A percentile compares a stretch with the other conserved stretches of the same genome.
These are phyloP conservation scores for Lasiodiplodia sp. DNA, from an alignment of 2,329 filamentous ascomycete genomes.

Conservation along the genomic window DNA sequence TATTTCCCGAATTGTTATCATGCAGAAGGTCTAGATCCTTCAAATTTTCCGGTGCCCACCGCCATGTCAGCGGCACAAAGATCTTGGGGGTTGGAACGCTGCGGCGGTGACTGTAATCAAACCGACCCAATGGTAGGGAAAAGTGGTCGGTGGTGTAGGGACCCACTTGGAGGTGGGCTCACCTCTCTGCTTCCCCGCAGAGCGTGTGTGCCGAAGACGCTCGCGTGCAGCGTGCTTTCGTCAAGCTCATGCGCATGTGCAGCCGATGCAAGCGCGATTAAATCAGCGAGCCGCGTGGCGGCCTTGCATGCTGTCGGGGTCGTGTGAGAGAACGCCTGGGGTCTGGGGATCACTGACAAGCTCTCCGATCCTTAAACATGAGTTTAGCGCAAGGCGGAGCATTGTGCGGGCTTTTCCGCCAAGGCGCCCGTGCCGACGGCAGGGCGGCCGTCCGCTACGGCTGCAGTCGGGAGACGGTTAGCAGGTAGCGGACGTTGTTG, in stretches of 20 bases:
- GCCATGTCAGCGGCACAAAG: constrained; percentile 5
- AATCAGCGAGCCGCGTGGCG: neutral
- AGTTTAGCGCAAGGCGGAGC: constrained; percentile 7
- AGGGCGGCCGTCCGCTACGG: neutral
- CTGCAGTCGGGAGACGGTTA: neutral
- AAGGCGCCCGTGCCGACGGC: neutral
- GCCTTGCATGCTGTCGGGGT: neutral
- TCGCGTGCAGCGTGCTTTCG: constrained; percentile 6
- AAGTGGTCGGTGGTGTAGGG: neutral
- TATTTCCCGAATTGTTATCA: constrained; percentile 21
- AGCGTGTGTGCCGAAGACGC: neutral
- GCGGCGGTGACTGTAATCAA: constrained; percentile 17
- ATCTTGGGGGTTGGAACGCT: neutral
- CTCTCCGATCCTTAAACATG: neutral
- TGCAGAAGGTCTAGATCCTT: constrained; percentile 16
- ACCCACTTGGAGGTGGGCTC: neutral
- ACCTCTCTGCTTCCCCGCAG: constrained; percentile 10
- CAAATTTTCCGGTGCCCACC: neutral
- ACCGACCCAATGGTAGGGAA: constrained; percentile 9
- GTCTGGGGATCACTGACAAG: neutral
- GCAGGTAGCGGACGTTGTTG: neutral
- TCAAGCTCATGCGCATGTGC: neutral
- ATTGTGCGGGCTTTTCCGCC: constrained; percentile 11
- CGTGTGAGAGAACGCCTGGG: neutral
- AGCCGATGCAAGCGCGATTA: constrained; percentile 15